These are phyloP conservation scores for Escallonia herrerae DNA, from an alignment of 129 eudicot species.

Conservation along the genomic window DNA sequence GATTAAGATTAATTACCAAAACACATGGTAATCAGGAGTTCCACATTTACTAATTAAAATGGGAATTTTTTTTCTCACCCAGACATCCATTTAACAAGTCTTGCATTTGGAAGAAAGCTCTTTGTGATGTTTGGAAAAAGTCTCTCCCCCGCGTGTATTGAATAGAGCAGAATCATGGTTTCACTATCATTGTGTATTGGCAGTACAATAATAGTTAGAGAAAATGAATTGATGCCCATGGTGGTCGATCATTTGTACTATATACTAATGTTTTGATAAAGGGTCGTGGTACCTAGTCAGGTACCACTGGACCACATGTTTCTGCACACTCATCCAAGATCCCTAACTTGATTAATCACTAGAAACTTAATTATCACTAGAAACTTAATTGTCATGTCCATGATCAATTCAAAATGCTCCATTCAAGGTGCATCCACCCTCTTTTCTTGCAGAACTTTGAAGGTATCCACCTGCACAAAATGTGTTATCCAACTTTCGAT, in stretches of 20 bases:
- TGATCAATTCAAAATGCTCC: too few species aligned
- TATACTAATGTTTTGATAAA: background rate
- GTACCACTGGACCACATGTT: constrained; percentile 16
- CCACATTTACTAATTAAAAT: background rate
- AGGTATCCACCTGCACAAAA: too few species aligned
- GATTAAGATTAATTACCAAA: background rate
- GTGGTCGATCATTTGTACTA: constrained; percentile 4
- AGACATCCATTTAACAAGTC: background rate
- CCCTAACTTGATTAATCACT: background rate
- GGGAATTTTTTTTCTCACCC: background rate
- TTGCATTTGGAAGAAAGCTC: background rate
- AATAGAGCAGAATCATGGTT: constrained; percentile 17
- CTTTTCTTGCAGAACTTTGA: too few species aligned
- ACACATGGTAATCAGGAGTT: background rate
- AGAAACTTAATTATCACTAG: too few species aligned
- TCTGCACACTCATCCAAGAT: constrained; percentile 3
- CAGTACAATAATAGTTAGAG: background rate
- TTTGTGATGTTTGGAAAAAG: background rate
- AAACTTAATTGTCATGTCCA: too few species aligned
- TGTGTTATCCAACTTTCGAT: too few species aligned
- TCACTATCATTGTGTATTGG: constrained; percentile 15
- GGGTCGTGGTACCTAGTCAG: constrained; percentile 4
- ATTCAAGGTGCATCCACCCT: too few species aligned
- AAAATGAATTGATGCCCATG: background rate
- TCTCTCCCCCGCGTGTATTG: constrained; percentile 6